These are phyloP conservation scores for Penicillium sp. DNA, from an alignment of 2,329 filamentous ascomycete species.

Conservation along the genomic window DNA sequence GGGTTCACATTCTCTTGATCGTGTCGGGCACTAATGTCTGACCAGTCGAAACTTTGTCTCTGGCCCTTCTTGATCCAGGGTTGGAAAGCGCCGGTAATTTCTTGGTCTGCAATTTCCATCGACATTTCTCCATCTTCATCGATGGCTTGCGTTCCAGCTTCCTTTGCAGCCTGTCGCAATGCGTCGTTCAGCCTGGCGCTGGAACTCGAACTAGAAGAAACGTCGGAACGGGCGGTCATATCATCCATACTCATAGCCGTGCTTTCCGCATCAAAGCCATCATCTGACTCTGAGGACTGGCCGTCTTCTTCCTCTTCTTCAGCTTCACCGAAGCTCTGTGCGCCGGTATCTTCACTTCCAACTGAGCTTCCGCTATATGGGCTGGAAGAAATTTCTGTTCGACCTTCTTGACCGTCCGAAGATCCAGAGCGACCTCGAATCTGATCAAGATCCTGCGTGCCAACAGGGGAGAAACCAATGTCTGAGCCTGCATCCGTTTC, in stretches of 20 bases:
- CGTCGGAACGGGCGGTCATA: slow-evolving; percentile 68
- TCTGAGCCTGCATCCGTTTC: slow-evolving; percentile 64
- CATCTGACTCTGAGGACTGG: slow-evolving; percentile 52
- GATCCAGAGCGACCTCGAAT: slow-evolving; percentile 48
- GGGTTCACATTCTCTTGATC: slow-evolving; percentile 53
- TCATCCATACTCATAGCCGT: slow-evolving; percentile 85
- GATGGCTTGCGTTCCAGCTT: slow-evolving; percentile 74
- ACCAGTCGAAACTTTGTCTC: slow-evolving; percentile 47
- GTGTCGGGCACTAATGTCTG: slow-evolving; percentile 45
- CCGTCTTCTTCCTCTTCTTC: slow-evolving; percentile 53
- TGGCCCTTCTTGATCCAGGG: slow-evolving; percentile 53
- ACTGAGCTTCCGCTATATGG: slow-evolving; percentile 69
- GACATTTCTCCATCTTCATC: slow-evolving; percentile 72
- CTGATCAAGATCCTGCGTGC: slow-evolving; percentile 68
- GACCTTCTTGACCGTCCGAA: slow-evolving; percentile 58
- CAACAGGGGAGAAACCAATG: slow-evolving; percentile 63
- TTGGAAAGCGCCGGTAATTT: slow-evolving; percentile 54
- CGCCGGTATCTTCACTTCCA: slow-evolving; percentile 50
- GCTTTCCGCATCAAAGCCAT: slow-evolving; percentile 64
- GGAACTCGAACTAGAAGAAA: slow-evolving; percentile 62
- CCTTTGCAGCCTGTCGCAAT: slow-evolving; percentile 72
- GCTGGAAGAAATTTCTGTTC: slow-evolving; percentile 74
- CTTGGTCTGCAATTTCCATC: slow-evolving; percentile 74
- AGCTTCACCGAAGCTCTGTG: slow-evolving; percentile 43
- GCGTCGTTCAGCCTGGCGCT: slow-evolving; percentile 77